phyloP scores from a whole-genome alignment of 805 yeast genomes.

The Starmerella sirachaensis region DNA sequence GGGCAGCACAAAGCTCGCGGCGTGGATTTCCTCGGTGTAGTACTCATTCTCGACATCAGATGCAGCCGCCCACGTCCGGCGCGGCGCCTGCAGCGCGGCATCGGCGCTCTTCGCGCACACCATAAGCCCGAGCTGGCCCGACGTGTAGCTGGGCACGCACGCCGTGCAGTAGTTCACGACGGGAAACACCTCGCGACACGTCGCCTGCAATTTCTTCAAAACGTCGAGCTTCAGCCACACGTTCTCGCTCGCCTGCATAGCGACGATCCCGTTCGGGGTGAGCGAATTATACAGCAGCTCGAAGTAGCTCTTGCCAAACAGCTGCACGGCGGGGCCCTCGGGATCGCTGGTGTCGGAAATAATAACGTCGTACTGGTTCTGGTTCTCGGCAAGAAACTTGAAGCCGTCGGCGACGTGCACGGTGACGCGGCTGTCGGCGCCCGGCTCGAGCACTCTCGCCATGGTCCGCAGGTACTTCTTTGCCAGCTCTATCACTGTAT shows the following conservation, averaged over 20 bases:
- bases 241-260: conserved; percentile 74
- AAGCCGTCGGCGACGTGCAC: conserved; percentile 75
- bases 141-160: conserved; percentile 91
- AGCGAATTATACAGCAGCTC: conserved; percentile 53
- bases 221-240: conserved; percentile 85
- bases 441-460: conserved; percentile 39
- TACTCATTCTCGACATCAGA: conserved; percentile 61
- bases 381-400: conserved; percentile 44
- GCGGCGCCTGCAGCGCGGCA: conserved; percentile 56
- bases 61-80: conserved; percentile 49
- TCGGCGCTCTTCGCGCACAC: conserved; percentile 69
- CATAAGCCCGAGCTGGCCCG: conserved; percentile 98
- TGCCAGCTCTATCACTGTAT: conserved; percentile 61
- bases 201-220: conserved; percentile 68
- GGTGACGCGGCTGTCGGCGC: conserved; percentile 51
- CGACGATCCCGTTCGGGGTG: conserved; percentile 51
- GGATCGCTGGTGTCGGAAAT: conserved; percentile 92
- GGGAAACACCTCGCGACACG: conserved; percentile 78
- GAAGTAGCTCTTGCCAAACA: conserved; percentile 70
- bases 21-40: conserved; percentile 74
- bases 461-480: conserved; percentile 63
- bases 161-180: conserved; percentile 84
- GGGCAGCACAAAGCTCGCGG: conserved; percentile 83
- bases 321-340: conserved; percentile 88
- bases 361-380: conserved; percentile 59